These are phyloP conservation scores for Hygrocybe coccinea DNA, from an alignment of 768 basidiomycete species.

Conservation along the genomic window DNA sequence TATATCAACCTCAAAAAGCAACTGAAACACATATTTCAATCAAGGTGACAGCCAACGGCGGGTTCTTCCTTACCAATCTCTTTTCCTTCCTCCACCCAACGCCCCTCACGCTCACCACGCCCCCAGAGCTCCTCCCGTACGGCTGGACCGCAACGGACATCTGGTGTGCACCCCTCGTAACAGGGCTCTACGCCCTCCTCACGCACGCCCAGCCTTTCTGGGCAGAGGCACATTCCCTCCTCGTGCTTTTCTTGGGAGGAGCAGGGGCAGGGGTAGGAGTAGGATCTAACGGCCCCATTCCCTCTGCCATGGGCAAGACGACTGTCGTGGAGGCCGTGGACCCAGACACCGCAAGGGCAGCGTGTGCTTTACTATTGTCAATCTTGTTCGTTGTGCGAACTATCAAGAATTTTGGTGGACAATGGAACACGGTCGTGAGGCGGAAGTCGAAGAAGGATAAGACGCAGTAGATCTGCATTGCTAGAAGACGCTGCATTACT, in stretches of 20 bases:
- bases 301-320: no score
- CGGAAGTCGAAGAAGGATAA: no score
- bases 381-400: no score
- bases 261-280: background rate
- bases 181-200: constrained; percentile 72
- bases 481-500: no score
- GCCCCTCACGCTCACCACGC: constrained; percentile 63
- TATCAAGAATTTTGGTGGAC: no score
- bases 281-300: no score
- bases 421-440: no score
- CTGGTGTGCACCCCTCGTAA: constrained; percentile 79
- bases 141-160: constrained; percentile 85
- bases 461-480: no score
- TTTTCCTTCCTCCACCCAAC: constrained; percentile 74
- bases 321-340: constrained; percentile 48
- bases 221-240: constrained; percentile 37
- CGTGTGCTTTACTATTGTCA: no score
- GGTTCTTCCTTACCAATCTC: constrained; percentile 74
- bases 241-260: constrained; percentile 37
- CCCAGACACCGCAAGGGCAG: constrained; percentile 24
- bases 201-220: constrained; percentile 87
- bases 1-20: no score
- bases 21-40: no score
- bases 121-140: constrained; percentile 71
- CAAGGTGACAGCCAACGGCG: constrained; percentile 69